Evolutionary conservation across 306 rosid species (phyloP), one percentile per base, ranked within the genome.

Genomic region (Quercus variabilis): DNA sequence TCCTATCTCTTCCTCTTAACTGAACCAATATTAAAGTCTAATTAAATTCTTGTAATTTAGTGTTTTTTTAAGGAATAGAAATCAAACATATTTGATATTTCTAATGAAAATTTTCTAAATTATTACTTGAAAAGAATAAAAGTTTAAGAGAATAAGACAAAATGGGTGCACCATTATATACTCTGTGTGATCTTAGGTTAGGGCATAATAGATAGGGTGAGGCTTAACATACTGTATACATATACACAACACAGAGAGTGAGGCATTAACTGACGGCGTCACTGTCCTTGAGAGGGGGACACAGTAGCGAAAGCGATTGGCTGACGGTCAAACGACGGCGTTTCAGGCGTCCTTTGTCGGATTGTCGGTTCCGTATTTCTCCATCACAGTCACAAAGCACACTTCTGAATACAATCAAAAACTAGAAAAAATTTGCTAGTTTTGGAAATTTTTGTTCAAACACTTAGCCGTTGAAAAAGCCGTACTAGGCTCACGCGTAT

Each of bases 311-410:
- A 28, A 83, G 73, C 49, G 25, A 69, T n/a, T 63, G 41, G 54
- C 63, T 73, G 79, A 84, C 83, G 30, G 67, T 73, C 80, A 38
- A 67, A 84, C 82, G 87, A 84, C 87, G 87, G 87, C 87, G 87
- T 84, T 65, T 73, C 82, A 76, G 87, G 23, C 77, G 76, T 76
- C 73, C 73, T 73, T 59, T 76, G 87, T 84, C 87, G 87, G 79
- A 35, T 58, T 80, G 84, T 84, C 82, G 82, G 87, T 43, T 20
- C 73, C 63, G n/a, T 55, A 4, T 62, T 12, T 20, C 3, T 23
- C n/a, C 46, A 19, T 18, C 17, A 15, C 46, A 38, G 11, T 38
- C 46, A 38, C 46, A 10, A 23, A 4, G 6, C 69, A 62, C 19
- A 13, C 35, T 55, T 3, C 46, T 54, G 26, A 5, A 60, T 5